Conservation (phyloP, 139 green algal species). For the Cymbomonas tetramitiformis region DNA sequence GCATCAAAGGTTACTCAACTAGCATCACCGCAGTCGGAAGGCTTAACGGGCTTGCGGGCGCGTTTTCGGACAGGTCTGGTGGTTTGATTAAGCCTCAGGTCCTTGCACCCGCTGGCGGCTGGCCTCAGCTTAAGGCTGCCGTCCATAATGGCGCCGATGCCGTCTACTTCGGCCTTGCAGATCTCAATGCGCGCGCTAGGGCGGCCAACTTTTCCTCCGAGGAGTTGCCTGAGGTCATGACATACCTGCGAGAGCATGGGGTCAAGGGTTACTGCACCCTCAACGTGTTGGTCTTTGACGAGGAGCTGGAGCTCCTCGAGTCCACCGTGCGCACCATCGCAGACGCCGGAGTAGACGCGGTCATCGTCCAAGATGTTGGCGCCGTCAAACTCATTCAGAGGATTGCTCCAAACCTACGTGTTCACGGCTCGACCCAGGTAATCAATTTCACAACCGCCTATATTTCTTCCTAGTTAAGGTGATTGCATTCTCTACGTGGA, state of each 20-base stretch:
- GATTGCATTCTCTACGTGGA: no score
- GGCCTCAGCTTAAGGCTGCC: slow-evolving; percentile 55
- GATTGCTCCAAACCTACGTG: slow-evolving; percentile 43
- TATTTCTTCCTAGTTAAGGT: no score
- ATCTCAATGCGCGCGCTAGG: slow-evolving; percentile 40
- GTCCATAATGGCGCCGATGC: slow-evolving; percentile 63
- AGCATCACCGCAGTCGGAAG: no score
- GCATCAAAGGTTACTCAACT: no score
- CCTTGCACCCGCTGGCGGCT: slow-evolving; percentile 56
- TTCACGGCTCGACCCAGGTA: slow-evolving; percentile 58
- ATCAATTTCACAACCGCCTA: no score
- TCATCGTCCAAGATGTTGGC: slow-evolving; percentile 72
- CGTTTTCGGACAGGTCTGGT: no score
- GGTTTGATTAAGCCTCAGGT: slow-evolving; percentile 50
- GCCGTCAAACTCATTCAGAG: slow-evolving; percentile 41
- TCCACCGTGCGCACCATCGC: slow-evolving; percentile 31
- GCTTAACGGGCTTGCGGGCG: no score
- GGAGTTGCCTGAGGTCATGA: slow-evolving; percentile 55
- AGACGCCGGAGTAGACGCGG: slow-evolving; percentile 51
- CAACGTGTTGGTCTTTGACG: slow-evolving; percentile 69
- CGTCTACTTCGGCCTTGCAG: slow-evolving; percentile 57
- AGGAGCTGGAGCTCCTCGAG: slow-evolving; percentile 50
- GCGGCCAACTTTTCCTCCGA: slow-evolving; percentile 55
- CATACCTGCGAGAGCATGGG: slow-evolving; percentile 46
- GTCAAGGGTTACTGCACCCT: slow-evolving; percentile 54